phyloP scores from a whole-genome alignment of 1,284 basidiomycete species.

The Pseudomicrostroma phylloplanum region DNA sequence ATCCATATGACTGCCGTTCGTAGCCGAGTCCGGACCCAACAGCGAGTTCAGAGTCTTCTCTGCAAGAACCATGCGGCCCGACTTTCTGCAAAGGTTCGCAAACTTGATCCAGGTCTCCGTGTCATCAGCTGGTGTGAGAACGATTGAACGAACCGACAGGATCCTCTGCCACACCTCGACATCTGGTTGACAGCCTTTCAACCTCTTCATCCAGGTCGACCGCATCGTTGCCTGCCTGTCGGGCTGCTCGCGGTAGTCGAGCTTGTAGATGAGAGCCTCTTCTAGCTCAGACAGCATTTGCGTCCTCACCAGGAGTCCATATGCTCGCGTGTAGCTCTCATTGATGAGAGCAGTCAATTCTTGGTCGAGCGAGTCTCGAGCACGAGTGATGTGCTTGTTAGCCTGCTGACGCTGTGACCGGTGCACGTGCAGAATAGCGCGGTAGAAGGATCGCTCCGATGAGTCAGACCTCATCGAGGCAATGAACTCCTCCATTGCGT shows the following conservation, averaged over 20 bases:
- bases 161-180: slow-evolving; percentile 99
- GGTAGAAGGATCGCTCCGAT: slow-evolving; percentile 89
- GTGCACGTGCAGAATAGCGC: slow-evolving; percentile 89
- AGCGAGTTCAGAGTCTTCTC: slow-evolving; percentile 84
- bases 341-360: slow-evolving; percentile 88
- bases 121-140: slow-evolving; percentile 87
- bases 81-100: slow-evolving; percentile 78
- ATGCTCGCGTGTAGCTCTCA: slow-evolving; percentile 91
- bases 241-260: slow-evolving; percentile 63
- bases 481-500: slow-evolving; percentile 96
- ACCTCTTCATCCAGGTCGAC: slow-evolving; percentile 54
- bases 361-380: slow-evolving; percentile 86
- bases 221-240: slow-evolving; percentile 59
- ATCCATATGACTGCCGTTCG: slow-evolving; percentile 11
- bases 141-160: slow-evolving; percentile 87
- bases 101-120: slow-evolving; percentile 96
- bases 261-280: slow-evolving; percentile 92
- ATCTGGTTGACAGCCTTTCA: slow-evolving; percentile 94
- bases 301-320: slow-evolving; percentile 89
- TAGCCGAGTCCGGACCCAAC: slow-evolving; percentile 34
- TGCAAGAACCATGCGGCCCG: slow-evolving; percentile 77
- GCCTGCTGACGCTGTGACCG: slow-evolving; percentile 92
- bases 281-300: slow-evolving; percentile 98
- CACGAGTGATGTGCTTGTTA: slow-evolving; percentile 80
- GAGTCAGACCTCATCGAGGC: slow-evolving; percentile 88